A percentile compares a stretch with the other conserved stretches of the same genome.
Conservation (phyloP, 495 filamentous ascomycete genomes). For the Xylaria intraflava region DNA sequence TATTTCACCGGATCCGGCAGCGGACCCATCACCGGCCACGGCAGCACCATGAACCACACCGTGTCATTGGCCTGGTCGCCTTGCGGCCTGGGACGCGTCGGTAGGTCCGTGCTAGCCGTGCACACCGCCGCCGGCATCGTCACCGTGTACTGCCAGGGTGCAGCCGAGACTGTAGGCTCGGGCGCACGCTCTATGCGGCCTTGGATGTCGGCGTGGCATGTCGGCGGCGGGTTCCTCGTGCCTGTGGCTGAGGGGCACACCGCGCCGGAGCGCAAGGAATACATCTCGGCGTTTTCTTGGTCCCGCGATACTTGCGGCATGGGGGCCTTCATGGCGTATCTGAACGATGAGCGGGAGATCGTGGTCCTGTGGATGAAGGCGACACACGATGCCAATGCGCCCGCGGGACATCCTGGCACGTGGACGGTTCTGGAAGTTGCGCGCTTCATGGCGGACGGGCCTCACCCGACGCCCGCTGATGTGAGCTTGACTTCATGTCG, state of each 20-base stretch:
- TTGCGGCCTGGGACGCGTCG: constrained; percentile 37
- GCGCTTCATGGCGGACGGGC: constrained; percentile 35
- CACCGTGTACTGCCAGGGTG: constrained; percentile 39
- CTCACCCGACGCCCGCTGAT: constrained; percentile 26
- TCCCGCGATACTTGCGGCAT: constrained; percentile 32
- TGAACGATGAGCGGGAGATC: constrained; percentile 38
- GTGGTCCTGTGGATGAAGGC: constrained; percentile 36
- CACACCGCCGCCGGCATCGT: constrained; percentile 35
- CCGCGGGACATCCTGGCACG: constrained; percentile 18
- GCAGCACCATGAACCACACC: constrained; percentile 43
- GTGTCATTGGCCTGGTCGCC: constrained; percentile 42
- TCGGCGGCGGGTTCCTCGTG: constrained; percentile 42
- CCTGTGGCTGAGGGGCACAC: constrained; percentile 20
- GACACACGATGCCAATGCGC: constrained; percentile 12
- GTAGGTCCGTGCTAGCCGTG: constrained; percentile 36
- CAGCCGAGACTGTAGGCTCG: constrained; percentile 14
- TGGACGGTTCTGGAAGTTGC: constrained; percentile 40
- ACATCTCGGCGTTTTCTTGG: constrained; percentile 40
- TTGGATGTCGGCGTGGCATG: constrained; percentile 33
- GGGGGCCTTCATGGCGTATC: constrained; percentile 34
- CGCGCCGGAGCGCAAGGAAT: constrained; percentile 31
- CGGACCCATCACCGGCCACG: constrained; percentile 36
- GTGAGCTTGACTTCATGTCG: constrained; percentile 20
- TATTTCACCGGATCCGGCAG: constrained; percentile 34
- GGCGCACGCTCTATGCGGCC: constrained; percentile 16